Evolutionary conservation across 371 early-diverging fungal species (phyloP), one percentile per base, ranked within the genome.

Genomic region (Mucor plumbeus): DNA sequence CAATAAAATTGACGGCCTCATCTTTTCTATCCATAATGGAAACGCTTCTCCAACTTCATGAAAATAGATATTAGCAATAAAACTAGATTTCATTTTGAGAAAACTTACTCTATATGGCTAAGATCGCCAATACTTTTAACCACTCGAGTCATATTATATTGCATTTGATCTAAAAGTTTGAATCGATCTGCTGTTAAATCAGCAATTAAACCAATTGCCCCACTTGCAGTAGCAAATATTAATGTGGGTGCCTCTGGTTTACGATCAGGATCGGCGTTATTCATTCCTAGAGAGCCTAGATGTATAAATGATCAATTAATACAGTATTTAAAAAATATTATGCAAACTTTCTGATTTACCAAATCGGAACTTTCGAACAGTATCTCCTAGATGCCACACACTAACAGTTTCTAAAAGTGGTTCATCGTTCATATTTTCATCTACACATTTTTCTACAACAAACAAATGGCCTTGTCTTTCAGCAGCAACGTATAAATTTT

Each of bases 301-400:
- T 10, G 35, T 5, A n/a, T 3, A 56, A 56, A 8, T 10, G 34
- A 48, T 48, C 26, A 26, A 26, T 26, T 26, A 26, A 26, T 26
- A 26, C 26, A 1, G 26, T 26, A 26, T 26, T 26, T 26, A 1
- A 26, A 26, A 26, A 26, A 26, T 26, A 26, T 26, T 26, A 26
- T 26, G 26, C 3, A 26, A 26, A 3, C 26, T 26, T 26, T 26
- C n/a, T n/a, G 4, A 1, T 64, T 69, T 79, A 87, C 94, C 97
- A 63, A 82, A 82, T 48, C 90, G 78, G 67, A 96, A 87, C 5
- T 88, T 85, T 64, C 93, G 94, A 57, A 98, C 85, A 35, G 80
- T 74, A 61, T 95, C 95, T n/a, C 96, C 96, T 31, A 95, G 60
- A 71, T 95, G 95, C 85, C 88, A 94, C 61, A 87, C 78, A 40